Percentiles rank a stretch among this genome's conserved stretches.
phyloP scores from a whole-genome alignment of 345 rosid species.

The Linum usitatissimum region DNA sequence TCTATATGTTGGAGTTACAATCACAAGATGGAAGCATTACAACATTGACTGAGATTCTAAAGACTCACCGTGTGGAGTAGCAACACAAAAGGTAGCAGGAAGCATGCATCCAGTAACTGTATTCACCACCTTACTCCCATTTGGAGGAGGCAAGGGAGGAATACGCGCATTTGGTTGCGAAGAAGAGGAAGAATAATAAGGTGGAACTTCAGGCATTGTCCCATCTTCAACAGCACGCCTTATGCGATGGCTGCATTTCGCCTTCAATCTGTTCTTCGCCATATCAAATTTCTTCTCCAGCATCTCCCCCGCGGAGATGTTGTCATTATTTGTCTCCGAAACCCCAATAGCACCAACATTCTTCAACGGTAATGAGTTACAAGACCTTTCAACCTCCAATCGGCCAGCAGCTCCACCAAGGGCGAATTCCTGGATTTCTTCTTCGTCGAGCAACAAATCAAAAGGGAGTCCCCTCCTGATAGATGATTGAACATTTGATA shows the following conservation, averaged over 20 bases:
- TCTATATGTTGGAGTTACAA: neutral
- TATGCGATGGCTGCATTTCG: constrained; percentile 30
- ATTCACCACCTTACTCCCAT: constrained; percentile 15
- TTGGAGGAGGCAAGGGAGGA: constrained; percentile 23
- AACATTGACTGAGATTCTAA: constrained; percentile 6
- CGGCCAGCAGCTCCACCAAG: constrained; percentile 9
- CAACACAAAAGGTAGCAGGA: constrained; percentile 18
- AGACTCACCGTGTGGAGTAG: constrained; percentile 5
- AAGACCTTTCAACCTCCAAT: constrained; percentile 22
- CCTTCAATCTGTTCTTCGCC: constrained; percentile 26
- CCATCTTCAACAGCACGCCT: constrained; percentile 18
- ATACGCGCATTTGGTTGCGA: neutral
- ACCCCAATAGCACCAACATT: too few species aligned
- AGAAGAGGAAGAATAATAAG: constrained; percentile 21
- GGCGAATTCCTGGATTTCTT: constrained; percentile 5
- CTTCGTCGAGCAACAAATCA: constrained; percentile 17
- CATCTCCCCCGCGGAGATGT: constrained; percentile 8
- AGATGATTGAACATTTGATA: constrained; percentile 37
- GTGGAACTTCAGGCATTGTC: constrained; percentile 25
- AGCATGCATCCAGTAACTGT: constrained; percentile 16
- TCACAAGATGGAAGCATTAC: neutral
- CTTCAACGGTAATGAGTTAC: constrained; percentile 12
- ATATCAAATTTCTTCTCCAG: constrained; percentile 28
- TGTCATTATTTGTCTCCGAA: constrained; percentile 8
- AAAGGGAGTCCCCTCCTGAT: constrained; percentile 37